phyloP scores from a whole-genome alignment of 176 grass and related monocot genomes.

The Avena insularis region DNA sequence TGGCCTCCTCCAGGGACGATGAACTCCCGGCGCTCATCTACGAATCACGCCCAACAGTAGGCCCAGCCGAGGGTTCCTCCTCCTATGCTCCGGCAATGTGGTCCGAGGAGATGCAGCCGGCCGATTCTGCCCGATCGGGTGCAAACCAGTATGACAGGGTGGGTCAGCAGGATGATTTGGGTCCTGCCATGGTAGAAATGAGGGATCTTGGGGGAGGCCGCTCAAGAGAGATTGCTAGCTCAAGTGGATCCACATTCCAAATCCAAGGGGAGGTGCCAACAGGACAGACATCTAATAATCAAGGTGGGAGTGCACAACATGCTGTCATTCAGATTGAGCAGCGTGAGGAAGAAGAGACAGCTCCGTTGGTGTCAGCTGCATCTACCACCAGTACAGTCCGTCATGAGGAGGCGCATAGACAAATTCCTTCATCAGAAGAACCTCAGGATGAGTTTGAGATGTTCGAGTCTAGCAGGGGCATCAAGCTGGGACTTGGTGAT shows the following conservation, averaged over 20 bases:
- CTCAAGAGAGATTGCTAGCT: slow-evolving; percentile 8
- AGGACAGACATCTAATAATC: slow-evolving; percentile 39
- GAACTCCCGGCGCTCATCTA: slow-evolving; percentile 93
- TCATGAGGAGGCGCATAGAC: slow-evolving; percentile 23
- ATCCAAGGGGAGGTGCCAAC: slow-evolving; percentile 26
- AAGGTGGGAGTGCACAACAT: slow-evolving; percentile 48
- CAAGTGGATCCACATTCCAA: slow-evolving; percentile 30
- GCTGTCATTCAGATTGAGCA: slow-evolving; percentile 56
- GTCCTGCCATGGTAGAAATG: slow-evolving; percentile 53
- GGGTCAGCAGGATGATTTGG: slow-evolving; percentile 38
- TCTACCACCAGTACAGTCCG: slow-evolving; percentile 26
- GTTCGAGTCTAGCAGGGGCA: slow-evolving; percentile 83
- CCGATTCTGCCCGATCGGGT: background rate
- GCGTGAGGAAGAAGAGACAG: slow-evolving; percentile 52
- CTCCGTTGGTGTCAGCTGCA: slow-evolving; percentile 50
- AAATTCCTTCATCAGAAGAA: slow-evolving; percentile 37
- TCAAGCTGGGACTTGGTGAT: slow-evolving; percentile 90
- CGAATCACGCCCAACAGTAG: slow-evolving; percentile 72
- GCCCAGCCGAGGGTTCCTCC: slow-evolving; percentile 41
- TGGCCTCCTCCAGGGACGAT: slow-evolving; percentile 89
- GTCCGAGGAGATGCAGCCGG: slow-evolving; percentile 71
- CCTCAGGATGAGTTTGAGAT: slow-evolving; percentile 59
- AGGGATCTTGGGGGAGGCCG: slow-evolving; percentile 39
- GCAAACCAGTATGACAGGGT: slow-evolving; percentile 43
- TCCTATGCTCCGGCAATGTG: slow-evolving; percentile 53